Conservation (phyloP, 768 basidiomycete species). For the Xerocomellus intermedius region DNA sequence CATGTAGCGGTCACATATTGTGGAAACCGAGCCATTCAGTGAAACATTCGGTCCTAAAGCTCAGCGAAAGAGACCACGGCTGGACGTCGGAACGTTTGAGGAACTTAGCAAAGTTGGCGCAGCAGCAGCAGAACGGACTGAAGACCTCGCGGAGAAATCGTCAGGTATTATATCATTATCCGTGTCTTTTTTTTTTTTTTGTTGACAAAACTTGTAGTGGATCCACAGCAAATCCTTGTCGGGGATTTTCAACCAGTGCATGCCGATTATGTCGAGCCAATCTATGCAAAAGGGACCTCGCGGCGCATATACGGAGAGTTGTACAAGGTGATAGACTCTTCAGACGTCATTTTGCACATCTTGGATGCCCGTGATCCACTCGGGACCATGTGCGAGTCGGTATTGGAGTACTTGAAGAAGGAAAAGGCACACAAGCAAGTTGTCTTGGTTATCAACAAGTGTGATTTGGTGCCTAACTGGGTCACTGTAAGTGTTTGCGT, state of each 20-base stretch:
- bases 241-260: conserved; percentile 57
- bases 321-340: conserved; percentile 99
- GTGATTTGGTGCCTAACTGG: conserved; percentile 98
- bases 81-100: conserved; percentile 90
- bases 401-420: conserved; percentile 89
- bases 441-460: conserved; percentile 96
- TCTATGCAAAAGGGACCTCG: conserved; percentile 94
- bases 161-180: conserved; percentile 39
- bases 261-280: conserved; percentile 83
- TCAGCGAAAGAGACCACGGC: conserved; percentile 83
- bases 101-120: conserved; percentile 73
- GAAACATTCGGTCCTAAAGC: conserved; percentile 97
- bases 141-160: conserved; percentile 38
- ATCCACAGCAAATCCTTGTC: conserved; percentile 6
- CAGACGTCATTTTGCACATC: conserved; percentile 93
- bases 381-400: conserved; percentile 92
- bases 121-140: conserved; percentile 50
- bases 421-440: conserved; percentile 98
- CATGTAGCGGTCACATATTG: conserved; percentile 82
- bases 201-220: conserved; percentile 10
- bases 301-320: conserved; percentile 95
- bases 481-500: conserved; percentile 71
- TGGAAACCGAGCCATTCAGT: conserved; percentile 91
- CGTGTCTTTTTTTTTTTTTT: background rate
- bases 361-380: conserved; percentile 94